Evolutionary conservation across 352 stramenopile species (phyloP).

Genomic region (Globisporangium parvum): DNA sequence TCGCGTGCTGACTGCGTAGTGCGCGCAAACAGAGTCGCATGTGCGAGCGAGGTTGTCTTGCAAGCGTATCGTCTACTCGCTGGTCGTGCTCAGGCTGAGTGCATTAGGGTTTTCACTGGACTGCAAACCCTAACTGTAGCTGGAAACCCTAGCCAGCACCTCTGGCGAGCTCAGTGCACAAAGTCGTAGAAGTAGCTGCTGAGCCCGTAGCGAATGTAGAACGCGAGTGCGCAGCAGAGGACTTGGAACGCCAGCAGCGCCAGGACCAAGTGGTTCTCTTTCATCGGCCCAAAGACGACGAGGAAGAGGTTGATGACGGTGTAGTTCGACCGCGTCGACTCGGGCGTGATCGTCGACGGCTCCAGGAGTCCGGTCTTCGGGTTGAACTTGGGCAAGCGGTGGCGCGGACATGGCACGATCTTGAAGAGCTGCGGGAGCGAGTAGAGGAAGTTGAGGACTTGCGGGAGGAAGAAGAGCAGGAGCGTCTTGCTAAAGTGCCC

Average conservation of each 20-base stretch:
- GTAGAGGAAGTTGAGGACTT: constrained; percentile 99
- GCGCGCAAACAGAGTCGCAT: too few relatives aligned
- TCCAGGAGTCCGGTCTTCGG: constrained; percentile 88
- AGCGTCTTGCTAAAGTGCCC: constrained; percentile 99
- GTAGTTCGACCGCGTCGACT: constrained; percentile 78
- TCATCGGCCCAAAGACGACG: constrained; percentile 79
- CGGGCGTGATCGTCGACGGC: constrained; percentile 88
- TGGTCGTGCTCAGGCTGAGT: too few relatives aligned
- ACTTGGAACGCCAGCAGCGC: constrained; percentile 72
- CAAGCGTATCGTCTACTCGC: too few relatives aligned
- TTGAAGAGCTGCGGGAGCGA: constrained; percentile 98
- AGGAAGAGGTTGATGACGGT: constrained; percentile 89
- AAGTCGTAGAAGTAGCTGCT: constrained; percentile 88
- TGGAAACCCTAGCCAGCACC: too few relatives aligned
- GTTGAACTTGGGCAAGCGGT: constrained; percentile 96
- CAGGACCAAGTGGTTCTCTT: constrained; percentile 64
- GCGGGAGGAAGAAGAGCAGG: constrained; percentile 97
- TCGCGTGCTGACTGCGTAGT: too few relatives aligned
- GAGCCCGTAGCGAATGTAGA: constrained; percentile 81
- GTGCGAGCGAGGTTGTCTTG: too few relatives aligned
- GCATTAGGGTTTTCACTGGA: too few relatives aligned
- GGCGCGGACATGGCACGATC: constrained; percentile 95
- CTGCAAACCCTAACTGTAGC: too few relatives aligned
- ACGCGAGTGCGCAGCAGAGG: constrained; percentile 61
- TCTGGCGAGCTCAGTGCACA: constrained; percentile 64